Evolutionary conservation across 305 asterid species (phyloP).

Genomic region (Fraxinus paxiana): DNA sequence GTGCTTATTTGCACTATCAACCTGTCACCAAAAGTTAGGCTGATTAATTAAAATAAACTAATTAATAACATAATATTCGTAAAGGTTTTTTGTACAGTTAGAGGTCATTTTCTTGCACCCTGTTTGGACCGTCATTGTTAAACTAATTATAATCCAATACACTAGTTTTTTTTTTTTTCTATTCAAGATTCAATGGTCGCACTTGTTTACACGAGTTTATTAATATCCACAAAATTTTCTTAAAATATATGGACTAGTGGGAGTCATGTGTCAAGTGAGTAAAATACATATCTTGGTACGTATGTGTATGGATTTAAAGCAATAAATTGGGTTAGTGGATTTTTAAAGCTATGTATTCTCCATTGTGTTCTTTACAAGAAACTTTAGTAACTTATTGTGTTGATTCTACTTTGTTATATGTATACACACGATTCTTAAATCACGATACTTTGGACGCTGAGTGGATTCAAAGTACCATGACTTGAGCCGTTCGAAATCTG

Average conservation of each 20-base stretch:
- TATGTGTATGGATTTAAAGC: not conserved
- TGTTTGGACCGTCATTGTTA: not conserved
- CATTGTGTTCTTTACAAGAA: not conserved
- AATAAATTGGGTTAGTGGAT: not conserved
- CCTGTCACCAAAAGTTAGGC: slow-evolving; percentile 38
- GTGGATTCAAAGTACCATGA: not conserved
- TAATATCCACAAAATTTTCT: not conserved
- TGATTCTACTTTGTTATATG: not conserved
- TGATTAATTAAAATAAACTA: not conserved
- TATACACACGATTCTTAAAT: not conserved
- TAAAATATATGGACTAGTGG: not conserved
- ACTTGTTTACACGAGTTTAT: too few relatives aligned
- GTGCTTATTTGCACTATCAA: slow-evolving; percentile 83
- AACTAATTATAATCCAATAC: not conserved
- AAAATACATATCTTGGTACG: not conserved
- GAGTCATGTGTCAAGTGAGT: not conserved
- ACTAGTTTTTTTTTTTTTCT: not conserved
- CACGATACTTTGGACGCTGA: not conserved
- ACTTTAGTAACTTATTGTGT: not conserved
- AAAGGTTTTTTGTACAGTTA: slow-evolving; percentile 25
- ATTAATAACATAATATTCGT: not conserved
- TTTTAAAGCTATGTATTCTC: not conserved
- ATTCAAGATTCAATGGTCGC: not conserved
- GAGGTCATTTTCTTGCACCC: slow-evolving; percentile 20
- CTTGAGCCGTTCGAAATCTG: not conserved